Percentiles rank a stretch among this genome's conserved stretches.
phyloP scores from a whole-genome alignment of 2,329 filamentous ascomycete species.

The Clonostachys rosea region DNA sequence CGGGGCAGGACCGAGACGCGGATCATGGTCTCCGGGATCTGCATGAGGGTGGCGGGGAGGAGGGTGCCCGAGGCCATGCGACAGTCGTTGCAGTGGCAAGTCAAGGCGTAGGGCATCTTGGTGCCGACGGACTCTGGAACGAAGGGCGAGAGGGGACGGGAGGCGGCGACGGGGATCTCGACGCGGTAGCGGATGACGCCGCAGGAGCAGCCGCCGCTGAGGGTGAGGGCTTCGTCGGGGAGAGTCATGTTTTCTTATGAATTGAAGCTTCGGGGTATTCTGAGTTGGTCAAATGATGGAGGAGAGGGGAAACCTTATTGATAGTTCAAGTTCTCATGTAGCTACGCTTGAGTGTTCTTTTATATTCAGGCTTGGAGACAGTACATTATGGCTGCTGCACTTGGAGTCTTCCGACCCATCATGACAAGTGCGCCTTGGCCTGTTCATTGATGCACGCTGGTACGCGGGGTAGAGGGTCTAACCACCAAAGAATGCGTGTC shows the following conservation, averaged over 20 bases:
- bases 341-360: background rate
- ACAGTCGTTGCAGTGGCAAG: constrained; percentile 17
- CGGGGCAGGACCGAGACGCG: constrained; percentile 11
- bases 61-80: constrained; percentile 8
- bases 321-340: too few relatives aligned
- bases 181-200: constrained; percentile 15
- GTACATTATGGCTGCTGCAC: too few relatives aligned
- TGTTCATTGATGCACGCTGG: too few relatives aligned
- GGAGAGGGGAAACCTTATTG: too few relatives aligned
- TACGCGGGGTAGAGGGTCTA: too few relatives aligned
- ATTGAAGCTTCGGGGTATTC: too few relatives aligned
- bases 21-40: constrained; percentile 9
- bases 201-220: constrained; percentile 17
- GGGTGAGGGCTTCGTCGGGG: constrained; percentile 10
- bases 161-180: constrained; percentile 6
- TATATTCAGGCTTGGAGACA: too few relatives aligned
- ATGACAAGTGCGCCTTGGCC: too few relatives aligned
- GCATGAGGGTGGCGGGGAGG: constrained; percentile 4
- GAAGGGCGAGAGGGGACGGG: constrained; percentile 7
- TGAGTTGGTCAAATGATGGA: too few relatives aligned
- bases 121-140: constrained; percentile 3
- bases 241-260: constrained; percentile 9
- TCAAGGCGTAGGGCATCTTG: constrained; percentile 8
- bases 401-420: too few relatives aligned
- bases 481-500: too few relatives aligned